These are phyloP conservation scores for Aspergillus tanneri DNA, from an alignment of 2,329 filamentous ascomycete species.

Conservation along the genomic window DNA sequence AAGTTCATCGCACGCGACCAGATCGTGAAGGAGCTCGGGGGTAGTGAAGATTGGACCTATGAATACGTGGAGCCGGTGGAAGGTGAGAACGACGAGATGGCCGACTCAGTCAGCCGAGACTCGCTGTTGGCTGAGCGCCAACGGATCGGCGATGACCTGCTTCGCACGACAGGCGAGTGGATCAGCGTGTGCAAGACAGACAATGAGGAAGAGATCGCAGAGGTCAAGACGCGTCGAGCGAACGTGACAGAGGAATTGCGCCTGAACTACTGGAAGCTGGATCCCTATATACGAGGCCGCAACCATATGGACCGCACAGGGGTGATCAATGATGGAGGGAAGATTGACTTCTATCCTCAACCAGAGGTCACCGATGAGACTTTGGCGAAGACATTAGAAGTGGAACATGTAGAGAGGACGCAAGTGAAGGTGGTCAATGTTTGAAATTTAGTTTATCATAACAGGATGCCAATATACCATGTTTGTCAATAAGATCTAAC, in stretches of 20 bases:
- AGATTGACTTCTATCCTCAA: slow-evolving; percentile 66
- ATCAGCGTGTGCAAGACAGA: slow-evolving; percentile 54
- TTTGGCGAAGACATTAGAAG: slow-evolving; percentile 13
- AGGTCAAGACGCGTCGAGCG: slow-evolving; percentile 57
- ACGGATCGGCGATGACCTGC: slow-evolving; percentile 68
- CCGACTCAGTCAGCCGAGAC: slow-evolving; percentile 61
- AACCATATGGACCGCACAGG: slow-evolving; percentile 78
- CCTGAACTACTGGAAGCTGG: slow-evolving; percentile 81
- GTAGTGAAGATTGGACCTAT: slow-evolving; percentile 79
- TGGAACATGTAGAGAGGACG: slow-evolving; percentile 19
- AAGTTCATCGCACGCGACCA: slow-evolving; percentile 67
- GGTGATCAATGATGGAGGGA: slow-evolving; percentile 65
- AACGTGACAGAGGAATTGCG: slow-evolving; percentile 63
- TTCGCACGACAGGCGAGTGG: slow-evolving; percentile 73
- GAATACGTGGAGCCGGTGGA: slow-evolving; percentile 70
- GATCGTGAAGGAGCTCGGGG: slow-evolving; percentile 77
- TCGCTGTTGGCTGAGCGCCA: slow-evolving; percentile 63
- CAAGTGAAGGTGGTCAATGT: slow-evolving; percentile 14
- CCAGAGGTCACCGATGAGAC: slow-evolving; percentile 3
- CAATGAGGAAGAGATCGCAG: slow-evolving; percentile 43
- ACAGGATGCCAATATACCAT: background rate
- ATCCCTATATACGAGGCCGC: slow-evolving; percentile 79
- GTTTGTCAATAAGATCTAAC: too few relatives aligned
- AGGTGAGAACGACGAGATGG: slow-evolving; percentile 73
- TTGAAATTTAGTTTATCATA: slow-evolving; percentile 1